Base-by-base conservation (phyloP, 352 stramenopile genomes). In the Saprolegnia parasitica region DNA sequence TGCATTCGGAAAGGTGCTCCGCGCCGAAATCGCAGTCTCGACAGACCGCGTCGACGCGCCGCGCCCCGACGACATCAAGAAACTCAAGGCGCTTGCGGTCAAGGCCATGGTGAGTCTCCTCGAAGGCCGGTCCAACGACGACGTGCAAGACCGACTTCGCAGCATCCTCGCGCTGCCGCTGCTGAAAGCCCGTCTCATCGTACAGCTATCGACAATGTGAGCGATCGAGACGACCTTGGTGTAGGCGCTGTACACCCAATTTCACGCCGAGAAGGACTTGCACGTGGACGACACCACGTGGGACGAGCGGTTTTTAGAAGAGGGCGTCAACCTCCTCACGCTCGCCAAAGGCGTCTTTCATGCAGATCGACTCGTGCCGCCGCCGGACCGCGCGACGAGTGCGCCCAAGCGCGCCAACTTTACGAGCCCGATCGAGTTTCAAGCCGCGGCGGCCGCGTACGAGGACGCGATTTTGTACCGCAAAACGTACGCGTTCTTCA, bases 71-170 rank as follows among this genome's bases (percentile, higher is more conserved):
- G 29, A 50, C 23, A 29, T 72, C 4, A 60, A 72, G 39, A 29
- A 60, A 23, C 54, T 74, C n/a, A 71, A 74, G 45, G 40, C 13
- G 5, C 50, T 65, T 20, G 70, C 70, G 1, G 40, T 65, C 26
- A 60, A 67, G n/a, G 62, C 70, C 21, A 57, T 74, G 52, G 55
- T 62, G 23, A 58, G 47, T 45, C 61, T 71, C 37, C 64, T 74
- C 0, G 70, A 74, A 63, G 63, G 70, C 13, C 70, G 70, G 18
- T 11, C 35, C 56, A 45, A 49, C 18, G 40, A 39, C 42, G 9
- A 21, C 24, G 37, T 54, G 21, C 20, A 67, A 24, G 40, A 13
- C 11, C 21, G 40, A 2, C 39, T 67, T 11, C 40, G 42, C 24
- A 67, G 11, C 11, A 40, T 40, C 24, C 58, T 67, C 23, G 42